Base-by-base conservation (phyloP, 2,329 filamentous ascomycete species). In the Didymella segeticola region DNA sequence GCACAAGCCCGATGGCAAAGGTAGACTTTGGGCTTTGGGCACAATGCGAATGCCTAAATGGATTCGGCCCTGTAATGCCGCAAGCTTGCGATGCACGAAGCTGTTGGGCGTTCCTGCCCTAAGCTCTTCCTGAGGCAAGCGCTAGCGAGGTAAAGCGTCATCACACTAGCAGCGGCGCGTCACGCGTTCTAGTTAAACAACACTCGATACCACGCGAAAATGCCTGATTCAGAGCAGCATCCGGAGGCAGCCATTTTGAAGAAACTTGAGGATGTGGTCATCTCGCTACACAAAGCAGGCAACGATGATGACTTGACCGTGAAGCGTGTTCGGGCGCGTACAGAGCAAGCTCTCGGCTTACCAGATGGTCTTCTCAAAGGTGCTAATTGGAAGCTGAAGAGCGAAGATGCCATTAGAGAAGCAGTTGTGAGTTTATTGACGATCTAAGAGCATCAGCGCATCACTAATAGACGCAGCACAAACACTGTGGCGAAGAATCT, bases 281-380 rank as follows among this genome's bases (percentile, higher is more conserved):
- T 73, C 38, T 62, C 70, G 3, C 67, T 77, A 11, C 67, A 78
- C 64, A 75, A 75, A 46, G 60, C 64, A 2, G 74, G 73, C 48
- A 72, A 82, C 17, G 68, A 72, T 26, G 79, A 84, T 5, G 78
- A 84, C 43, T 70, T 86, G 56, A 86, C 85, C 0, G 77, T 86
- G 46, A 86, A 84, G 58, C 77, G 77, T 48, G 80, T 86, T 43
- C 82, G 85, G 42, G 64, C 75, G 25, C 78, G 78, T 20, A 80
- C 79, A 4, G 84, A 86, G 66, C 71, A 79, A 51, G 69, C 78
- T 42, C 69, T 87, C 10, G 78, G 76, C 26, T 71, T 88, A 19
- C 74, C 79, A 7, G 72, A 74, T 5, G 83, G 78, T 2, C 87
- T 85, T 63, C 80, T 86, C 61, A 87, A 83, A 63, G 71, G 80